Evolutionary conservation across 2,329 filamentous ascomycete species (phyloP), one percentile per base, ranked within the genome.

Genomic region (Aspergillus glaucus): DNA sequence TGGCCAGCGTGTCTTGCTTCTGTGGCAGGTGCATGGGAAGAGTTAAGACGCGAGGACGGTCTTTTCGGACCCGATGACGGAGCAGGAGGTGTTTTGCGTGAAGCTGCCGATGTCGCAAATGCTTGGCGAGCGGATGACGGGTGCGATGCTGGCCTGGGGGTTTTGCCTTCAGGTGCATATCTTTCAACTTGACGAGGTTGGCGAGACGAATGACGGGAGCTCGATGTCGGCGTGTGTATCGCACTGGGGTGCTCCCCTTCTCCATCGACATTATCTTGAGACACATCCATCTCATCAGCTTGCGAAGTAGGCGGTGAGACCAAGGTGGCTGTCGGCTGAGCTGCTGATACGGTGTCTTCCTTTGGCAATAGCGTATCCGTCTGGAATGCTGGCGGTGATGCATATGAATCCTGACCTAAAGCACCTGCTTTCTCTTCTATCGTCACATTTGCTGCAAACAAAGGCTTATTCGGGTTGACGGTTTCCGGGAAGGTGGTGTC

Each of bases 261-360:
- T n/a, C 62, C 60, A 42, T 64, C 51, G 12, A 57, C 57, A 49
- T 67, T 59, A 3, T 67, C 63, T 34, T 62, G 61, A 15, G 58
- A 50, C 24, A 64, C 60, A 44, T 71, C 70, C 47, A 61, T 63
- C 49, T 73, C 70, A 46, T 72, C 71, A 39, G 63, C 67, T 48
- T 72, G 62, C 19, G 71, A 74, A 21, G 69, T 73, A 12, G 71
- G 72, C 17, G 72, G 72, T 2, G 72, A 75, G 10, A 74, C 71
- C 41, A 75, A 59, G 12, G 68, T 67, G 37, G 63, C 64, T 17
- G 64, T 59, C 5, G 68, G 64, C 43, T 68, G 62, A 40, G 56
- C 53, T 24, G 62, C 54, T 40, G 61, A 57, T 21, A 62, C 41
- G 3, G 64, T 45, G 17, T 58, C 56, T 46, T 63, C 64, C 32